Evolutionary conservation across 352 stramenopile species (phyloP), one percentile per base, ranked within the genome.

Genomic region (Phytophthora capsici): DNA sequence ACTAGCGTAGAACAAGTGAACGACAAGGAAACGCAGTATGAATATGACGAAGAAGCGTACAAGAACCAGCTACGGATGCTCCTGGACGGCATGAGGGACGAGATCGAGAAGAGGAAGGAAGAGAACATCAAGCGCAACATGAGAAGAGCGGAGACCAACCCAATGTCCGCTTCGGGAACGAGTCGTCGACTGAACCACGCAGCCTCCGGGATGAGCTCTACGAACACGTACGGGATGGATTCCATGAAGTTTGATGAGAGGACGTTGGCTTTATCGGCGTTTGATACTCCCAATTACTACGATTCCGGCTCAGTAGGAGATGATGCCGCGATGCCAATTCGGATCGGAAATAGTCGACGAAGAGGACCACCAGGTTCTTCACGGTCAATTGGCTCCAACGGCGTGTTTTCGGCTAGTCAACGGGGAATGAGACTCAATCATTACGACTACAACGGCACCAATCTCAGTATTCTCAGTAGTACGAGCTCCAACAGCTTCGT

Each of bases 101-200:
- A 92, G 56, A 92, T 93, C 53, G 86, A 94, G 50, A 95, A 93
- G 66, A 78, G 84, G 16, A 89, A 90, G 52, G 84, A 87, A 51
- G 69, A 85, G 4, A 75, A 84, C 30, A 75, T 89, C 19, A 71
- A 71, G 57, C 78, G 80, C 4, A 89, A 85, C 20, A 84, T 90
- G 34, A 66, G 73, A 26, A 69, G 73, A 19, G 66, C 71, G 0
- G 73, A 81, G 52, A 78, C 66, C 14, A 71, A 76, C 30, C 73
- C 69, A 28, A 62, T 68, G 41, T 20, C 60, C 40, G 54, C 45
- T 34, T 75, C 62, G 22, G 41, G 54, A 4, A 70, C 23, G 50
- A 67, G 44, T 20, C 57, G 61, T 20, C 67, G 59, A 16, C 41
- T 78, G 5, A 61, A 78, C 12, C 69, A 69, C 28, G 54, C 37